Conservation (phyloP, 1,284 basidiomycete genomes). For the Phellinidium pouzarii region DNA sequence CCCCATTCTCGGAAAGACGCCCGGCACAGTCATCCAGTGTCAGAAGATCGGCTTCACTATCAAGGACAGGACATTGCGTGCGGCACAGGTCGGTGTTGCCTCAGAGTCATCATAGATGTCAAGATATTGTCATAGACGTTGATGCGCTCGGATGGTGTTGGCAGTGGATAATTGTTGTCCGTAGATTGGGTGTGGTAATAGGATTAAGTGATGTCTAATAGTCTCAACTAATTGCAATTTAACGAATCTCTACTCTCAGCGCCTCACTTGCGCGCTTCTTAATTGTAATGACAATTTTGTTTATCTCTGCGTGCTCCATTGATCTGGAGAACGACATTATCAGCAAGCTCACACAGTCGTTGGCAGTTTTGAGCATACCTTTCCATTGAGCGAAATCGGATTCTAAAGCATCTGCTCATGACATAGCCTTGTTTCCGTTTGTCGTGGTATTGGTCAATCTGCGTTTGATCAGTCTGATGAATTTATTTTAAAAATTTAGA, state of each 20-base stretch:
- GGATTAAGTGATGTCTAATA: background rate
- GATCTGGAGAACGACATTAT: constrained; percentile 43
- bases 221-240: constrained; percentile 29
- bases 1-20: constrained; percentile 82
- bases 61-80: constrained; percentile 86
- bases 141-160: background rate
- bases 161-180: background rate
- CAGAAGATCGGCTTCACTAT: constrained; percentile 91
- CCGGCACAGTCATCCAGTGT: constrained; percentile 88
- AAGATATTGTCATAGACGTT: background rate
- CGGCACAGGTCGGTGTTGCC: constrained; percentile 95
- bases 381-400: constrained; percentile 97
- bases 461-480: constrained; percentile 5
- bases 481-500: background rate
- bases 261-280: constrained; percentile 45
- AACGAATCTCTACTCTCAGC: constrained; percentile 77
- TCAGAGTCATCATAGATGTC: constrained; percentile 52
- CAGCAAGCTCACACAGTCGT: background rate
- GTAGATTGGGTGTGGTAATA: background rate
- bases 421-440: constrained; percentile 82
- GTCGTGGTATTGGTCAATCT: constrained; percentile 92
- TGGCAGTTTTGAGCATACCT: constrained; percentile 42
- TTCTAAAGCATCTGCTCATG: constrained; percentile 84
- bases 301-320: constrained; percentile 86
- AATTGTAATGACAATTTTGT: constrained; percentile 63